Conservation (phyloP, 176 grass and related monocot genomes). For the Aegilops sharonensis region DNA sequence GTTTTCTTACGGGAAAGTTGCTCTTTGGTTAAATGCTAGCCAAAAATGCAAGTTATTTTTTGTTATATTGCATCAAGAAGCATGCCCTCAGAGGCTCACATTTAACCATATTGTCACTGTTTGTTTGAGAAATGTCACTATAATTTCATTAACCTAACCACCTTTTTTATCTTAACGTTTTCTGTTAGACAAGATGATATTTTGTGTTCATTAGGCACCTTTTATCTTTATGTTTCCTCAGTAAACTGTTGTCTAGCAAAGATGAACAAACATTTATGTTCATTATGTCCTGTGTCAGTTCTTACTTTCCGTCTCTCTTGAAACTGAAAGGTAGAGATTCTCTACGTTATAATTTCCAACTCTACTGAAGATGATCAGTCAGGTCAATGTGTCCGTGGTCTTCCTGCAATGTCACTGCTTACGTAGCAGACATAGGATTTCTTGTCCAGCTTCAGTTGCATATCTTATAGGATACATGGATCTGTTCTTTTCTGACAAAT, state of each 20-base stretch:
- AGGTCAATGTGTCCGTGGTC: background rate
- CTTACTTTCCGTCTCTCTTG: background rate
- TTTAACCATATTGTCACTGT: background rate
- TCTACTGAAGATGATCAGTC: background rate
- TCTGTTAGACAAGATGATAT: background rate
- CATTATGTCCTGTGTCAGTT: background rate
- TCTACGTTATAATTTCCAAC: background rate
- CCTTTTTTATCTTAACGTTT: background rate
- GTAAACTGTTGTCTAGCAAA: conserved; percentile 7
- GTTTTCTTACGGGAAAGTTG: background rate
- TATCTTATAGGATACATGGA: conserved; percentile 18
- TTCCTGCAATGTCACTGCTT: conserved; percentile 33
- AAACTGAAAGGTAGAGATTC: background rate
- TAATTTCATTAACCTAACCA: background rate
- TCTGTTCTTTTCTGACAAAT: conserved; percentile 14
- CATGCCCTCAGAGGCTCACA: too few species aligned
- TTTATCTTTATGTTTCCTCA: background rate
- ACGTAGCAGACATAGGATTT: conserved; percentile 20
- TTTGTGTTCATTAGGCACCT: background rate
- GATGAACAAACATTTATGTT: background rate
- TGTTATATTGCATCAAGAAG: background rate
- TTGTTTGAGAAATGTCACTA: background rate
- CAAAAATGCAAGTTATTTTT: background rate
- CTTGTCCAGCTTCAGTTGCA: conserved; percentile 22
- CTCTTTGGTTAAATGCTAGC: background rate